phyloP scores from a whole-genome alignment of 2,329 filamentous ascomycete genomes.

The Colletotrichum higginsianum region DNA sequence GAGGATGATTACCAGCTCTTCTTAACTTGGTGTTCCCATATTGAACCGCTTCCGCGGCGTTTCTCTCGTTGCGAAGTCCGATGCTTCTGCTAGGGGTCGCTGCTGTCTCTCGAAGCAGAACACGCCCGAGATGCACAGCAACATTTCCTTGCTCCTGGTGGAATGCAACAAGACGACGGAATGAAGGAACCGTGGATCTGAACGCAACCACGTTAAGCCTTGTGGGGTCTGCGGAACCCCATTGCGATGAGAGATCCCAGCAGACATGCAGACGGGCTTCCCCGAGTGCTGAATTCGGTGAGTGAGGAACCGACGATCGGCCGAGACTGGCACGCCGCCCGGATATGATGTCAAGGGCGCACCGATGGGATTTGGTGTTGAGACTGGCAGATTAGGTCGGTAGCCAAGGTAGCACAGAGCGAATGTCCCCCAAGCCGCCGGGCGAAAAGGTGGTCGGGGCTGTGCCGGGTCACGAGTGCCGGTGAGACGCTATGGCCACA shows the following conservation, averaged over 20 bases:
- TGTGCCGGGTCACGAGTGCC: constrained; percentile 38
- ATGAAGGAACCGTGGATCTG: background rate
- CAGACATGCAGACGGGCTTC: constrained; percentile 21
- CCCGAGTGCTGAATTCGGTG: constrained; percentile 12
- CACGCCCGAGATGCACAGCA: too few species aligned
- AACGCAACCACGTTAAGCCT: background rate
- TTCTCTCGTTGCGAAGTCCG: too few species aligned
- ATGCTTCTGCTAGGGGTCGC: too few species aligned
- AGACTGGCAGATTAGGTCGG: background rate
- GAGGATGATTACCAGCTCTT: background rate
- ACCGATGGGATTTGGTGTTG: constrained; percentile 3
- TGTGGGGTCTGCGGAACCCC: background rate
- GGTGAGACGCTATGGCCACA: constrained; percentile 30
- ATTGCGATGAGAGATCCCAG: background rate
- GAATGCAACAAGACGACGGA: background rate
- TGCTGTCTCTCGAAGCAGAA: too few species aligned
- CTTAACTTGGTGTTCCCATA: too few species aligned
- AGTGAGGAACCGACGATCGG: constrained; percentile 1
- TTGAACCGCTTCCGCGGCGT: too few species aligned
- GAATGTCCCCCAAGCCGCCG: constrained; percentile 14
- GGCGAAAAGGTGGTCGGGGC: constrained; percentile 33
- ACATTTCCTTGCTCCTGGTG: background rate
- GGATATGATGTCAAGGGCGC: constrained; percentile 23
- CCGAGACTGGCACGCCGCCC: background rate
- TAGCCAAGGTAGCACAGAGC: background rate